Evolutionary conservation across 371 early-diverging fungal species (phyloP), one percentile per base, ranked within the genome.

Genomic region (Batkoa obscura): DNA sequence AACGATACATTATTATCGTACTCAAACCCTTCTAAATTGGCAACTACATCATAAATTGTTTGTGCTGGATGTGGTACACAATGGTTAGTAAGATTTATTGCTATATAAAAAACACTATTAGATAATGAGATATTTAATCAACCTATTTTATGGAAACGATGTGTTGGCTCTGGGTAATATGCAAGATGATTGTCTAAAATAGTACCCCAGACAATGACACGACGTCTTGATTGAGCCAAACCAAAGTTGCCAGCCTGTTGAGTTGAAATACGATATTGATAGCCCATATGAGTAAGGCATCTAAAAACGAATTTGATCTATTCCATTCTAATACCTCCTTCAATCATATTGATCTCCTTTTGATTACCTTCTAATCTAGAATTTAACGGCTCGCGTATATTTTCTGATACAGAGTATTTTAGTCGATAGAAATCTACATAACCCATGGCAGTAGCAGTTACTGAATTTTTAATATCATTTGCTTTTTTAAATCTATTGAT

Each of bases 351-450:
- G 0, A 60, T 58, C 2, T 72, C 75, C 9, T 59, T 66, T 46
- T 74, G 72, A 9, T 68, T 64, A 3, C 75, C 73, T 5, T 76
- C 79, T 8, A 76, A 64, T 4, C 60, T 59, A 58, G 68, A 75
- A 13, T 50, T 56, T 9, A 74, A 46, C 60, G 79, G 56, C 0
- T 76, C 79, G 1, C 70, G 66, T 10, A 79, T 80, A 56, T 79
- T 81, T 50, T 81, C 80, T 23, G 78, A 62, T 55, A 81, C 49
- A 51, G 79, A 77, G 50, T 74, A 78, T 1, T 68, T 59, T 0
- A 78, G 79, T 17, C 68, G 71, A 56, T 77, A 79, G 49, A 77
- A 72, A 35, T 78, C 81, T 31, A 78, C 80, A 59, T 76, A 80
- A 17, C 72, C 68, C 23, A 80, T 61, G 2, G 76, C 64, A 4